Base-by-base conservation (phyloP, 371 early-diverging fungal species). In the Choanephora cucurbitarum region DNA sequence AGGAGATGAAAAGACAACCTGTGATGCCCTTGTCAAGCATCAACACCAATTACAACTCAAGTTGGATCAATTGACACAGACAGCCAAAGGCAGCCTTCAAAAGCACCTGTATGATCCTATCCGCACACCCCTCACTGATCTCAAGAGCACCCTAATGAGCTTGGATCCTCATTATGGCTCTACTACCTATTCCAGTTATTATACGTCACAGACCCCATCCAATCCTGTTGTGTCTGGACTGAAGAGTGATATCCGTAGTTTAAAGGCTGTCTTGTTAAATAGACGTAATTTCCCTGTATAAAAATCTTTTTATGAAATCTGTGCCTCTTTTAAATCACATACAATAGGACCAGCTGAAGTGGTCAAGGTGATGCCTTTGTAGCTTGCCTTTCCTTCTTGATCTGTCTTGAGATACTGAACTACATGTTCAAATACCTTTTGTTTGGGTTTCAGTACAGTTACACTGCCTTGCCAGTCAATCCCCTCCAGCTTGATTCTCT, bases 371-470 rank as follows among this genome's bases (percentile, higher is more conserved):
- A 68, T 58, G 7, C 68, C 76, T 46, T 81, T 81, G 55, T 81
- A 84, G 34, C 71, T 80, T 1, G 82, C 85, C 7, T 72, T 45
- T 14, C 80, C 73, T 15, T 75, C 56, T 43, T 52, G 58, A 23
- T 77, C 69, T 11, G 77, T 77, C 41, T 52, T 45, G 18, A 84
- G 60, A 43, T 68, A 57, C 1, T 54, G 45, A 17, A 62, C 74
- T 3, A 82, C 69, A 39, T 73, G 70, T 53, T 80, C 82, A 61
- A 80, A 80, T 44, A 81, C 66, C 32, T 74, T 73, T 60, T 81
- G 82, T 54, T 84, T 84, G 8, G 85, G 85, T 10, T 79, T 81
- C 39, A 84, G 64, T 1, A 81, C 69, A 69, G 39, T 19, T 72
- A 70, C 2, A 72, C 53, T 4, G 0, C 58, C 64, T 28, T 24